Evolutionary conservation across 805 yeast species (phyloP), one percentile per base, ranked within the genome.

Genomic region (Wickerhamiella hasegawae): DNA sequence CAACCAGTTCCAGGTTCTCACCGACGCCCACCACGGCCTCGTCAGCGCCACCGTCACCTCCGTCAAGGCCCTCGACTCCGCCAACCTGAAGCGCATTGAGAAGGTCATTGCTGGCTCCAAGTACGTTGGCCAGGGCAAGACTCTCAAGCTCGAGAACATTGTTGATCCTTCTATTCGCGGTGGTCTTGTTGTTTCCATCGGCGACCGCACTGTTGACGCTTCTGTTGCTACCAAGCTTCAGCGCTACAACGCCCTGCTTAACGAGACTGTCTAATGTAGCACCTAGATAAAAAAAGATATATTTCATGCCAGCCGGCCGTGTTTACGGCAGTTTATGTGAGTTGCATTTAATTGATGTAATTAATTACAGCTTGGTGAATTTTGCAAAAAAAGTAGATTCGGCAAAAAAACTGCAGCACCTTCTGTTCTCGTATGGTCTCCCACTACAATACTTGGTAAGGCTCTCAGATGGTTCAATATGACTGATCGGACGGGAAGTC

Each of bases 181-280:
- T 56, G 98, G 98, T 53, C 72, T 90, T 59, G 66, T 90, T 49
- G 94, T 90, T 41, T 94, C 85, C 64, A 82, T 90, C 52, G 95
- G 87, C 55, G 98, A 87, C 68, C 82, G 78, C 63, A 85, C 97
- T 44, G 94, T 84, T 52, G 98, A 90, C 65, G 70, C 87, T 59
- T 77, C 93, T 40, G 73, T 90, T 48, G 68, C 85, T 41, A 61
- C 80, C 55, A 84, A 78, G 70, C 73, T 90, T 57, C 67, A 80
- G 59, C 83, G 73, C 66, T 76, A 85, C 63, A 90, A 90, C 79
- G 73, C 79, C 62, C 73, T 78, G 49, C 73, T 90, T 59, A 66
- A 70, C 51, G 95, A 87, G 68, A 67, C 94, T 45, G 70, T 85
- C 62, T 87, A 77, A 66, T n/a, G n/a, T n/a, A n/a, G n/a, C n/a